Percentiles rank a stretch among this genome's conserved stretches.
Evolutionary conservation across 2,329 filamentous ascomycete species (phyloP).

Genomic region (Fusarium guadeloupense): DNA sequence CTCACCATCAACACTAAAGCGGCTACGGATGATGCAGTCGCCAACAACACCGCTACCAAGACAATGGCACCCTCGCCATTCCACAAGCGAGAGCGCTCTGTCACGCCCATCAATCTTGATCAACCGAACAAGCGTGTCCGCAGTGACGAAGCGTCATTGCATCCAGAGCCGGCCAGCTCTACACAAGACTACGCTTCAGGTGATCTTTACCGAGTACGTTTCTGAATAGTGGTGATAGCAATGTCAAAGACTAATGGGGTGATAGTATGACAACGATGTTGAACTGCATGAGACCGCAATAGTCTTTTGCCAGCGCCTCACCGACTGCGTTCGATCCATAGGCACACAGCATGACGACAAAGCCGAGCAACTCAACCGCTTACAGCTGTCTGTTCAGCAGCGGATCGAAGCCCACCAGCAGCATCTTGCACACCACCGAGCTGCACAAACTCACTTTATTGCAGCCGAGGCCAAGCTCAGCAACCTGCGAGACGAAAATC

Average conservation of each 20-base stretch:
- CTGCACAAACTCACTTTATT: neutral
- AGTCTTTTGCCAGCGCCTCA: neutral
- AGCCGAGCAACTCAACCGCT: neutral
- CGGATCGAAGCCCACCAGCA: neutral
- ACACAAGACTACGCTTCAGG: neutral
- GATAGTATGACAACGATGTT: neutral
- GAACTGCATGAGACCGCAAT: neutral
- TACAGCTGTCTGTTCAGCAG: neutral
- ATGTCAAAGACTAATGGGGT: neutral
- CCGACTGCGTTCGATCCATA: neutral
- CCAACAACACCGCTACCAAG: neutral
- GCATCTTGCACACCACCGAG: neutral
- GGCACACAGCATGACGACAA: neutral
- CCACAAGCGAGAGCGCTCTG: conserved; percentile 2
- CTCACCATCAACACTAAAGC: neutral
- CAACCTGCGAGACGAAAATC: neutral
- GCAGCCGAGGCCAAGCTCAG: neutral
- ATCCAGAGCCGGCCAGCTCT: neutral
- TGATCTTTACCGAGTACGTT: neutral
- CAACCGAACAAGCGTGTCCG: neutral
- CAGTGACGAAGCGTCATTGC: neutral
- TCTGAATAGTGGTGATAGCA: too few relatives aligned
- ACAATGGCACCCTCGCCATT: too few relatives aligned
- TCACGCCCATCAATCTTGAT: neutral
- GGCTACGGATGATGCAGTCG: neutral